These are phyloP conservation scores for Cicer judaicum DNA, from an alignment of 306 rosid species.

Conservation along the genomic window DNA sequence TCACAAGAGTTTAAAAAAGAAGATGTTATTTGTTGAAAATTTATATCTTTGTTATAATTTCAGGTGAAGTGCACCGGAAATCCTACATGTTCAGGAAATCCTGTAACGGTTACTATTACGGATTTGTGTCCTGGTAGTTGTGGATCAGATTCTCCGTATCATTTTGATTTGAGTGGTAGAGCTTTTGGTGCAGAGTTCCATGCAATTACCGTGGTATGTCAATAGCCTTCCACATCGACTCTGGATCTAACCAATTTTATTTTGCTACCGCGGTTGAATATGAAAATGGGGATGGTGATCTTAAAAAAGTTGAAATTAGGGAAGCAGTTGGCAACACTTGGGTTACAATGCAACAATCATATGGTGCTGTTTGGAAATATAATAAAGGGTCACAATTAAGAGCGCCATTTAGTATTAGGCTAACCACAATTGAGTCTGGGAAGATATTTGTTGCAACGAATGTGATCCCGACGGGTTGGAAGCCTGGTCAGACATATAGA, in stretches of 20 bases:
- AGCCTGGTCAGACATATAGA: constrained; percentile 65
- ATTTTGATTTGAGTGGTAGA: constrained; percentile 82
- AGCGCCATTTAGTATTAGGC: constrained; percentile 66
- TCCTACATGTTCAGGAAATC: constrained; percentile 61
- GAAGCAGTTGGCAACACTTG: constrained; percentile 58
- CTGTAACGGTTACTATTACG: constrained; percentile 64
- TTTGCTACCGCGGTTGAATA: constrained; percentile 62
- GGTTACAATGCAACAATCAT: constrained; percentile 64
- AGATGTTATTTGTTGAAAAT: not conserved
- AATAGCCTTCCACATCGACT: constrained; percentile 58
- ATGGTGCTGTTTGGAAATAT: constrained; percentile 79
- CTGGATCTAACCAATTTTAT: constrained; percentile 63
- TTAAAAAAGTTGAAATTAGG: constrained; percentile 60
- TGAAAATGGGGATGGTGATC: constrained; percentile 67
- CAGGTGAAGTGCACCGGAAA: constrained; percentile 69
- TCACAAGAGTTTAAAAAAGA: too few relatives aligned
- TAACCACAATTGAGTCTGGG: constrained; percentile 53
- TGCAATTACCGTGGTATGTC: constrained; percentile 57
- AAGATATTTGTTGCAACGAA: constrained; percentile 51
- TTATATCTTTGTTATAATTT: constrained; percentile 5
- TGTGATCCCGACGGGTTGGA: constrained; percentile 75
- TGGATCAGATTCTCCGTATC: constrained; percentile 49
- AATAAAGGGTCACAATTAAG: constrained; percentile 46
- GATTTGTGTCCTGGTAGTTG: constrained; percentile 69
- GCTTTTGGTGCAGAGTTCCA: constrained; percentile 71